Conservation (phyloP, 2,329 filamentous ascomycete species). For the Cladophialophora immunda region DNA sequence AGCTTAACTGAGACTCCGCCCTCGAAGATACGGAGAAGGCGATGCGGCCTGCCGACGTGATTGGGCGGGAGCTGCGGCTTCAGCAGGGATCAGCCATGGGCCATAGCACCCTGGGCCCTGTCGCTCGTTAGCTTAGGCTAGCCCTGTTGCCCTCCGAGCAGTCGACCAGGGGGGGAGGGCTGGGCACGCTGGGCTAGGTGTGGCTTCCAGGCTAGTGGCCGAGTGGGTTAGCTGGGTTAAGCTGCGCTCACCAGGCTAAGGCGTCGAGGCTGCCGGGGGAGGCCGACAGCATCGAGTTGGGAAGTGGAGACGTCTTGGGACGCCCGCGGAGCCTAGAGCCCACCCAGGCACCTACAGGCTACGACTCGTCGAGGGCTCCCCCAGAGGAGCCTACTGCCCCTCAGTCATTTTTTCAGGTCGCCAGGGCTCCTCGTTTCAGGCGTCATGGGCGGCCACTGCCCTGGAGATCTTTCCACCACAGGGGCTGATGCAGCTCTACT, state of each 20-base stretch:
- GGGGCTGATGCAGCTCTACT: background rate
- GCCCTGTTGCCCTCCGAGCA: background rate
- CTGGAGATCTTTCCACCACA: background rate
- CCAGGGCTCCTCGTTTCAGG: background rate
- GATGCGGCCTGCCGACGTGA: background rate
- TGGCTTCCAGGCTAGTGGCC: constrained; percentile 13
- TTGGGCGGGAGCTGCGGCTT: constrained; percentile 14
- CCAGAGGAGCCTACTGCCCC: background rate
- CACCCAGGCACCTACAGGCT: background rate
- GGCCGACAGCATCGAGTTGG: constrained; percentile 6
- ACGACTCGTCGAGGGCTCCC: no score
- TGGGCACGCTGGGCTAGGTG: background rate
- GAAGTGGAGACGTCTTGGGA: background rate
- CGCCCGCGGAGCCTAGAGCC: background rate
- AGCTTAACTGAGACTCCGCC: constrained; percentile 24
- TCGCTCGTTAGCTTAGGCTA: constrained; percentile 2
- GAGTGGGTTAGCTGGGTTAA: constrained; percentile 1
- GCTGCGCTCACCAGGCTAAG: no score
- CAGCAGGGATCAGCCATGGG: background rate
- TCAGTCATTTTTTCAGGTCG: background rate
- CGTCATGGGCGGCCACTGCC: background rate
- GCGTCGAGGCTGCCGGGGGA: constrained; percentile 18
- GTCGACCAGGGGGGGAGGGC: background rate
- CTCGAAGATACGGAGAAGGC: constrained; percentile 15
- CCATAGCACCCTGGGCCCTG: background rate